Conservation (phyloP, 2,329 filamentous ascomycete genomes). For the Graphilbum ipis-grandicollis region DNA sequence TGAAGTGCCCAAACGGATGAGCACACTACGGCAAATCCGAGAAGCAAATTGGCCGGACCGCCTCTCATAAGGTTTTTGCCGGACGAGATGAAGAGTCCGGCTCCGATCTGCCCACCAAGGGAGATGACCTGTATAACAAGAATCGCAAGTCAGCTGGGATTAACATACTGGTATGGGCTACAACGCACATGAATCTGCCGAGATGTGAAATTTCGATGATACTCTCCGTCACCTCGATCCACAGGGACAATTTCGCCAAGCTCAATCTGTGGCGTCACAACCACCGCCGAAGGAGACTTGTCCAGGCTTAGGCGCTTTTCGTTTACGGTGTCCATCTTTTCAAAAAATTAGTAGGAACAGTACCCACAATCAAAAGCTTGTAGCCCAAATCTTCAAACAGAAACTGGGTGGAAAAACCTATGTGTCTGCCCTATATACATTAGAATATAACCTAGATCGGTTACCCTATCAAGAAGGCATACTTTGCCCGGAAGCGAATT, state of each 20-base stretch:
- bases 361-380: too few relatives aligned
- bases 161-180: too few relatives aligned
- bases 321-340: background rate
- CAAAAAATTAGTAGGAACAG: background rate
- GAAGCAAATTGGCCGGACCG: slow-evolving; percentile 1
- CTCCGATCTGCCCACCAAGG: slow-evolving; percentile 3
- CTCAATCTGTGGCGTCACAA: background rate
- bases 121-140: slow-evolving; percentile 2
- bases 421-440: too few relatives aligned
- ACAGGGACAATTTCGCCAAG: background rate
- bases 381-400: too few relatives aligned
- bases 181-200: slow-evolving; percentile 3
- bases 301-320: background rate
- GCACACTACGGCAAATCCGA: slow-evolving; percentile 3
- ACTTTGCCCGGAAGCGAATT: too few relatives aligned
- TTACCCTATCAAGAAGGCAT: too few relatives aligned
- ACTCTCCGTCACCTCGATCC: background rate
- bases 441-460: too few relatives aligned
- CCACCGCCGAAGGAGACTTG: background rate
- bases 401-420: too few relatives aligned
- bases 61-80: slow-evolving; percentile 2
- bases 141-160: too few relatives aligned
- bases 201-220: background rate
- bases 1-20: slow-evolving; percentile 3
- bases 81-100: slow-evolving; percentile 4